Evolutionary conservation across 2,329 filamentous ascomycete genomes (phyloP).

Genomic region (Madurella fahalii): DNA sequence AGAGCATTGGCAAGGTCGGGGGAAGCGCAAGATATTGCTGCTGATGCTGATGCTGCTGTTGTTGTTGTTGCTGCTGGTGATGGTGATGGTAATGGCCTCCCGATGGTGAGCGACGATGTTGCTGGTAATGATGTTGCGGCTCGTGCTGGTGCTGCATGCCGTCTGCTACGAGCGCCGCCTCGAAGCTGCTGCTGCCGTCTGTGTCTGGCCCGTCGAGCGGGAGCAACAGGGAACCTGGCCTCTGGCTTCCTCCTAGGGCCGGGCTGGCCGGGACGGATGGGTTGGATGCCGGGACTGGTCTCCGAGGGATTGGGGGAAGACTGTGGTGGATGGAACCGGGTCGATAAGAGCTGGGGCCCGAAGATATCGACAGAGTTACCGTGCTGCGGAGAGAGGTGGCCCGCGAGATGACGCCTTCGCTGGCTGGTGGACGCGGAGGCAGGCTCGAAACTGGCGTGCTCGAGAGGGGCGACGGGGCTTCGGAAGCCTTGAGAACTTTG

Average conservation of each 20-base stretch:
- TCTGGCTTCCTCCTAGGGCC: background rate
- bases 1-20: background rate
- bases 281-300: background rate
- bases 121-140: background rate
- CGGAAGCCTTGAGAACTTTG: constrained; percentile 24
- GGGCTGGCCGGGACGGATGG: background rate
- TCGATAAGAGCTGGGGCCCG: background rate
- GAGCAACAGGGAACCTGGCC: constrained; percentile 5
- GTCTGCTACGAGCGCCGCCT: constrained; percentile 19
- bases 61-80: background rate
- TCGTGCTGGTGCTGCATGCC: constrained; percentile 20
- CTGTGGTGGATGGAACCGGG: constrained; percentile 14
- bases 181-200: constrained; percentile 12
- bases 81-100: constrained; percentile 6
- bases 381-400: constrained; percentile 26
- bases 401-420: constrained; percentile 28
- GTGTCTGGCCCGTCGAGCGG: constrained; percentile 11
- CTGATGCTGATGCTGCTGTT: background rate
- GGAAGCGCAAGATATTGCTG: background rate
- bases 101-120: background rate
- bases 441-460: constrained; percentile 5
- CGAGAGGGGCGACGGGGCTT: constrained; percentile 9
- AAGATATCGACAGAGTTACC: constrained; percentile 16
- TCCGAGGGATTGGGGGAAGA: constrained; percentile 6
- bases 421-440: constrained; percentile 16